Base-by-base conservation (phyloP, 805 yeast species). In the Sugiyamaella floridensis region DNA sequence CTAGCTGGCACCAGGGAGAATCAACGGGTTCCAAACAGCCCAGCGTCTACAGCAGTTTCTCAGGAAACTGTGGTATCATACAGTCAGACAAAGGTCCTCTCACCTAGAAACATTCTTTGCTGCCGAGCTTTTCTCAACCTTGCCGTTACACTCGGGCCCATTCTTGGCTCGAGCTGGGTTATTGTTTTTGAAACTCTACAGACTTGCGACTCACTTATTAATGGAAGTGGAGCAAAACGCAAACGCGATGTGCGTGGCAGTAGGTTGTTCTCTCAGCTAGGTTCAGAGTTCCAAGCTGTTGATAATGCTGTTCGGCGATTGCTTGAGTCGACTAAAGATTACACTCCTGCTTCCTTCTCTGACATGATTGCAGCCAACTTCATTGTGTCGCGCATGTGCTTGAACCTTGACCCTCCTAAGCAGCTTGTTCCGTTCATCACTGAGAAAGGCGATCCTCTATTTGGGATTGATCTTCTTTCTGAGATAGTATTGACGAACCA, bases 131-230 rank as follows among this genome's bases (percentile, higher is more conserved):
- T 92, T 40, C 71, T 83, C 2, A 86, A 88, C 55, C 71, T 92
- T 47, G 89, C 92, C 0, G 76, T 83, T 2, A 86, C 96, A 0
- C 68, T 92, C n/a, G 97, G 97, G 0, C 78, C 90, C 0, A 77
- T 82, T 0, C 72, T 92, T 14, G 77, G 77, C 5, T 64, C 57
- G 1, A 79, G 85, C 32, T 92, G 98, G 98, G 67, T 69, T 11
- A 75, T 75, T 15, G 65, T 84, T 4, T 62, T 83, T 16, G 74
- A 79, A 4, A 78, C 95, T 0, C 72, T 89, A 52, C 62, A 63
- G 44, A 51, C 51, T 32, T 63, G 59, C 9, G 67, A 66, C 43
- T 49, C 50, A 32, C 42, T 62, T 9, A 52, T 61, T 7, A 48
- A 56, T 44, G 59, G 59, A 1, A 18, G 43, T 10, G 50, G 52